Evolutionary conservation across 225 moss, liverwort and hornwort genomes (phyloP).

Genomic region (Ulota crispa): DNA sequence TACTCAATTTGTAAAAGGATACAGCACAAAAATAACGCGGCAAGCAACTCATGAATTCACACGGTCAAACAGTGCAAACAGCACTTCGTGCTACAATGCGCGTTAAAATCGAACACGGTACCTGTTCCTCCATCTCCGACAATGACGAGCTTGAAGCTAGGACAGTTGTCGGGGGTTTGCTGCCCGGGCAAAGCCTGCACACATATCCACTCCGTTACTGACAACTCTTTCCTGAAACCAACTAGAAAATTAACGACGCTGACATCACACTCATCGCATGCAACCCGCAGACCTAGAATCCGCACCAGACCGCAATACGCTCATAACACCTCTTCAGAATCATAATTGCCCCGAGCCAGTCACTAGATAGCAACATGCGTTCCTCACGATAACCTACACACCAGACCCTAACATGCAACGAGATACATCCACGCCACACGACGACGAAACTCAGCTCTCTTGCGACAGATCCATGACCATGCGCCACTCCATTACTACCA

Average conservation of each 20-base stretch:
- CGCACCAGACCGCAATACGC: neutral
- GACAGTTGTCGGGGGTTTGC: slow-evolving; percentile 77
- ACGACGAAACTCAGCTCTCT: neutral
- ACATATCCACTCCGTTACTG: neutral
- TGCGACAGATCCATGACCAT: neutral
- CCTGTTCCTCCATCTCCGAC: slow-evolving; percentile 95
- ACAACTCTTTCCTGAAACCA: neutral
- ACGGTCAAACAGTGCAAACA: too few species aligned
- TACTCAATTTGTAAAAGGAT: too few species aligned
- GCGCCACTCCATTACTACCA: neutral
- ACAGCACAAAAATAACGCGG: neutral
- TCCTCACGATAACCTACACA: neutral
- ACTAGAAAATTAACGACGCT: too few species aligned
- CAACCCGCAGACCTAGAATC: rapidly evolving
- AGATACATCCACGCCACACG: neutral
- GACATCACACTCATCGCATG: too few species aligned
- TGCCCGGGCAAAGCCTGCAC: slow-evolving; percentile 86
- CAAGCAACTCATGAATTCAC: too few species aligned
- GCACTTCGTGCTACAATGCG: too few species aligned
- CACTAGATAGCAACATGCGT: neutral
- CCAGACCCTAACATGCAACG: neutral
- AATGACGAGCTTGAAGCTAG: slow-evolving; percentile 87
- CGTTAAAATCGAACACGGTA: neutral
- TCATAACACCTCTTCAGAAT: too few species aligned
- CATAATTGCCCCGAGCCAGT: neutral